phyloP scores from a whole-genome alignment of 352 stramenopile genomes.

The Pythium aquatile region DNA sequence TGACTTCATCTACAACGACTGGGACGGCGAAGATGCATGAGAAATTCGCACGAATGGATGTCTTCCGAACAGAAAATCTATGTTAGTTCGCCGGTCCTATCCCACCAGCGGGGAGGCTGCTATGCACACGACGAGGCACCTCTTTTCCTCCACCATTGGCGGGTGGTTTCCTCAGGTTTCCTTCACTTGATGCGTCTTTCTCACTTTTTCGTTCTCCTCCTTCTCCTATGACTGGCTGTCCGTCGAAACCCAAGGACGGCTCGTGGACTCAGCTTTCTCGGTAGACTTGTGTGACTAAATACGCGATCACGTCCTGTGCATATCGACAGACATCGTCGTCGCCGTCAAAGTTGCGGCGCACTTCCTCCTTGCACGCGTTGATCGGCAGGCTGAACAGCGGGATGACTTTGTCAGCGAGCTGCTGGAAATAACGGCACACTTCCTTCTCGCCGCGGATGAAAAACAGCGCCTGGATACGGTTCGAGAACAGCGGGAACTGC shows the following conservation, averaged over 20 bases:
- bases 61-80: conserved; percentile 22
- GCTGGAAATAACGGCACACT: conserved; percentile 80
- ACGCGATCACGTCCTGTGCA: conserved; percentile 84
- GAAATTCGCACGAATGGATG: background rate
- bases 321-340: conserved; percentile 85
- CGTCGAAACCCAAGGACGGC: background rate
- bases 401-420: conserved; percentile 79
- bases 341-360: conserved; percentile 71
- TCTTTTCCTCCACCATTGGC: background rate
- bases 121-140: background rate
- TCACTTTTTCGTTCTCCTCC: background rate
- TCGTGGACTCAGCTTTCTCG: conserved; percentile 51
- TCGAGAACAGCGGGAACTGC: conserved; percentile 80
- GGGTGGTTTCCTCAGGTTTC: background rate
- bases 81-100: conserved; percentile 14
- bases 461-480: conserved; percentile 86
- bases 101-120: background rate
- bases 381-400: conserved; percentile 81
- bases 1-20: conserved; percentile 47
- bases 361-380: conserved; percentile 60
- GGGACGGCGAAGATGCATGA: conserved; percentile 16
- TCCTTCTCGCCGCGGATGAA: conserved; percentile 90
- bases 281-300: conserved; percentile 86
- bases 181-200: background rate
- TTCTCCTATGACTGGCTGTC: background rate